A percentile compares a stretch with the other conserved stretches of the same genome.
phyloP scores from a whole-genome alignment of 768 basidiomycete genomes.

The Podaxis mareebaensis region DNA sequence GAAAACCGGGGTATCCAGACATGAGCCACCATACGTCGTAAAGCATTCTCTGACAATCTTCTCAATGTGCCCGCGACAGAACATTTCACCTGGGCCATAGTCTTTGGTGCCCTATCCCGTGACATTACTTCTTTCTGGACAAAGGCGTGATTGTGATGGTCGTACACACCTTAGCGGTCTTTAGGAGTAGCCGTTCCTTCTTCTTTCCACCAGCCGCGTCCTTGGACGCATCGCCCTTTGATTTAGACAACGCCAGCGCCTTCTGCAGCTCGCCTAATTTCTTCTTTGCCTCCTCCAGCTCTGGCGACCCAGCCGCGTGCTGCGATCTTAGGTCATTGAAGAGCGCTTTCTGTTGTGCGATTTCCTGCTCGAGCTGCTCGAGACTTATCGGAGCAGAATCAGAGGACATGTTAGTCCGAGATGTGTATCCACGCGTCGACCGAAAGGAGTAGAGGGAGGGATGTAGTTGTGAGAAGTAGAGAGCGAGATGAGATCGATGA shows the following conservation, averaged over 20 bases:
- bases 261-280: slow-evolving; percentile 71
- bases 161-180: slow-evolving; percentile 85
- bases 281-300: slow-evolving; percentile 65
- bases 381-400: not conserved
- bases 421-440: not conserved
- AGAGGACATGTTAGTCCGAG: not conserved
- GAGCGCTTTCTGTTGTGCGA: slow-evolving; percentile 53
- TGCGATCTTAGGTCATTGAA: slow-evolving; percentile 60
- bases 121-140: not conserved
- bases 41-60: slow-evolving; percentile 86
- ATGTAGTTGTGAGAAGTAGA: not conserved
- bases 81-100: slow-evolving; percentile 90
- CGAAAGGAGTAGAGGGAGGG: not conserved
- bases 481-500: slow-evolving; percentile 11
- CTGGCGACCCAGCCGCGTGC: slow-evolving; percentile 48
- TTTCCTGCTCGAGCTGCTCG: slow-evolving; percentile 48
- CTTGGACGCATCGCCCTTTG: not conserved
- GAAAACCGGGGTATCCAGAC: slow-evolving; percentile 97
- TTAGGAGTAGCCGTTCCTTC: slow-evolving; percentile 71
- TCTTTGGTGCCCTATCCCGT: slow-evolving; percentile 83
- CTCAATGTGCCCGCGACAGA: slow-evolving; percentile 89
- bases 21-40: slow-evolving; percentile 83
- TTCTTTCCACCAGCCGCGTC: slow-evolving; percentile 37
- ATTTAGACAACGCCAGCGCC: slow-evolving; percentile 40
- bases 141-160: not conserved